These are phyloP conservation scores for Athelia sp. DNA, from an alignment of 1,284 basidiomycete species.

Conservation along the genomic window DNA sequence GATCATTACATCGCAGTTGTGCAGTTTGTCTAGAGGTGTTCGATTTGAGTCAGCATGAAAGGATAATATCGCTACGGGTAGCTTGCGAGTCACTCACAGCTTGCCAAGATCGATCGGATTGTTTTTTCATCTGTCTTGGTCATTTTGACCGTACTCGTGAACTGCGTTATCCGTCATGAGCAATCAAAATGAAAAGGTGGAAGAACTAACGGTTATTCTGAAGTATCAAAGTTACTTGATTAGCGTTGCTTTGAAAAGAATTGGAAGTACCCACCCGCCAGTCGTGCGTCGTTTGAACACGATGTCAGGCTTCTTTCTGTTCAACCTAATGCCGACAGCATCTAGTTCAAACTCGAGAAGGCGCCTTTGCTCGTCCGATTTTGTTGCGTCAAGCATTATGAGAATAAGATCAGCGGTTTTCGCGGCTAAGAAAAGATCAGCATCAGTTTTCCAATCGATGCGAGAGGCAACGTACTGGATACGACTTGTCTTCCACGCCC, in stretches of 20 bases:
- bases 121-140: slow-evolving; percentile 96
- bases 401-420: slow-evolving; percentile 96
- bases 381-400: slow-evolving; percentile 95
- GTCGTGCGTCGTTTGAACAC: slow-evolving; percentile 84
- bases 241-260: background rate
- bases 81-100: slow-evolving; percentile 55
- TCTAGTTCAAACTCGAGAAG: slow-evolving; percentile 92
- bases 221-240: background rate
- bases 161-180: slow-evolving; percentile 33
- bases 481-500: slow-evolving; percentile 97
- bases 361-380: slow-evolving; percentile 88
- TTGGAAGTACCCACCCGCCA: slow-evolving; percentile 55
- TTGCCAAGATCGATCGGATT: slow-evolving; percentile 85
- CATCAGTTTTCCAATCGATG: slow-evolving; percentile 4
- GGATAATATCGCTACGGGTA: no score
- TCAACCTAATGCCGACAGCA: slow-evolving; percentile 93
- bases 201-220: slow-evolving; percentile 39
- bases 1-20: slow-evolving; percentile 97
- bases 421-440: slow-evolving; percentile 48
- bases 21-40: slow-evolving; percentile 74
- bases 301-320: slow-evolving; percentile 85
- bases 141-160: slow-evolving; percentile 87
- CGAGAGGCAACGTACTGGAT: slow-evolving; percentile 47
- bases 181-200: slow-evolving; percentile 4
- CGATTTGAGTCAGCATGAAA: no score